Percentiles rank a stretch among this genome's conserved stretches.
phyloP scores from a whole-genome alignment of 495 filamentous ascomycete genomes.

The Trypethelium eluteriae region DNA sequence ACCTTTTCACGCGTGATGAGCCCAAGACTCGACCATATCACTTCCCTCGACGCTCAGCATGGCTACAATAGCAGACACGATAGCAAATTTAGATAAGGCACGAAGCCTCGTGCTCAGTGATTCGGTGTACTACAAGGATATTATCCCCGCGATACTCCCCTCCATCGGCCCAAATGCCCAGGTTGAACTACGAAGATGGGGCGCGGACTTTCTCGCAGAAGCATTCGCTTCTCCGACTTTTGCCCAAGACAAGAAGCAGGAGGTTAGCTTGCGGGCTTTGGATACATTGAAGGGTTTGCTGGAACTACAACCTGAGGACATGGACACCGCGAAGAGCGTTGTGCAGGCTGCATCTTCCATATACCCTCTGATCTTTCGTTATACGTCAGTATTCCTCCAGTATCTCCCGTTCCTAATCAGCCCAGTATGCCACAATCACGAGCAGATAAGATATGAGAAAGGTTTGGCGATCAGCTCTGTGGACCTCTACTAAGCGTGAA shows the following conservation, averaged over 20 bases:
- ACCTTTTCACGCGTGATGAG: slow-evolving; percentile 1
- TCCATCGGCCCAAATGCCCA: slow-evolving; percentile 69
- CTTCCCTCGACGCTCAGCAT: slow-evolving; percentile 5
- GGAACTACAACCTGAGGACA: slow-evolving; percentile 55
- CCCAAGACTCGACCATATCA: slow-evolving; percentile 3
- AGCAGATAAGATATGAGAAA: background rate
- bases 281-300: slow-evolving; percentile 66
- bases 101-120: slow-evolving; percentile 81
- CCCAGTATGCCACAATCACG: too few relatives aligned
- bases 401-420: background rate
- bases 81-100: slow-evolving; percentile 63
- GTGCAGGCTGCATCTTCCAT: slow-evolving; percentile 82
- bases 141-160: slow-evolving; percentile 81
- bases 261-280: slow-evolving; percentile 61
- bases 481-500: background rate
- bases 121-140: slow-evolving; percentile 74
- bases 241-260: slow-evolving; percentile 63
- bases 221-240: slow-evolving; percentile 84
- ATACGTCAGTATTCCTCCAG: slow-evolving; percentile 54
- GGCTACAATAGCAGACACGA: slow-evolving; percentile 39
- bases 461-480: background rate
- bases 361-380: slow-evolving; percentile 82
- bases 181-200: slow-evolving; percentile 87
- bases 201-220: slow-evolving; percentile 90
- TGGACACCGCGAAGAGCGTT: slow-evolving; percentile 66